Percentiles rank a stretch among this genome's conserved stretches.
phyloP scores from a whole-genome alignment of 805 yeast species.

The Saturnispora bothae region DNA sequence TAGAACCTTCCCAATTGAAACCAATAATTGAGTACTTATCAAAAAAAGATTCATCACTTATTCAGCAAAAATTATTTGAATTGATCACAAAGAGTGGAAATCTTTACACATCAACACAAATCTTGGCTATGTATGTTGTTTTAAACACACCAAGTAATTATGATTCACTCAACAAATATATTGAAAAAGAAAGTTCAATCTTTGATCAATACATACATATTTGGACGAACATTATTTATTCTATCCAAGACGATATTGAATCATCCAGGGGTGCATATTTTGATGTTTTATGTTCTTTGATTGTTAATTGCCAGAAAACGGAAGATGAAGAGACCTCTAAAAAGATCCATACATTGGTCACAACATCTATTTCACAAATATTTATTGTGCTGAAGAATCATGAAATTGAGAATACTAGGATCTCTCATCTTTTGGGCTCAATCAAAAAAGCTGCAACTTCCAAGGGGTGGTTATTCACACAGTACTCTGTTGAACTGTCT shows the following conservation, averaged over 20 bases:
- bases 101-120: slow-evolving; percentile 13
- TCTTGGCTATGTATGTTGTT: slow-evolving; percentile 19
- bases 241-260: slow-evolving; percentile 1
- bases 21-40: slow-evolving; percentile 13
- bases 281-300: slow-evolving; percentile 2
- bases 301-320: slow-evolving; percentile 6
- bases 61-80: slow-evolving; percentile 13
- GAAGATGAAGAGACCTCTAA: not conserved
- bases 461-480: slow-evolving; percentile 49
- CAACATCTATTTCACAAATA: slow-evolving; percentile 6
- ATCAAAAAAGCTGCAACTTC: slow-evolving; percentile 37
- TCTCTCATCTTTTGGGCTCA: slow-evolving; percentile 16
- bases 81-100: slow-evolving; percentile 10
- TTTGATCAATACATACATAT: slow-evolving; percentile 3
- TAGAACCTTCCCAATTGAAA: slow-evolving; percentile 1
- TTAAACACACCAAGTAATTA: slow-evolving; percentile 7
- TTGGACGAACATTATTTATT: slow-evolving; percentile 8
- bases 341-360: slow-evolving; percentile 1
- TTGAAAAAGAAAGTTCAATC: not conserved
- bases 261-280: slow-evolving; percentile 4
- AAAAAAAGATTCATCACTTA: not conserved
- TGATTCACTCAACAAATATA: not conserved
- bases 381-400: slow-evolving; percentile 1
- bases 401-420: not conserved
- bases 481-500: slow-evolving; percentile 52